Base-by-base conservation (phyloP, 768 basidiomycete genomes). In the Macrocybe gigantea region DNA sequence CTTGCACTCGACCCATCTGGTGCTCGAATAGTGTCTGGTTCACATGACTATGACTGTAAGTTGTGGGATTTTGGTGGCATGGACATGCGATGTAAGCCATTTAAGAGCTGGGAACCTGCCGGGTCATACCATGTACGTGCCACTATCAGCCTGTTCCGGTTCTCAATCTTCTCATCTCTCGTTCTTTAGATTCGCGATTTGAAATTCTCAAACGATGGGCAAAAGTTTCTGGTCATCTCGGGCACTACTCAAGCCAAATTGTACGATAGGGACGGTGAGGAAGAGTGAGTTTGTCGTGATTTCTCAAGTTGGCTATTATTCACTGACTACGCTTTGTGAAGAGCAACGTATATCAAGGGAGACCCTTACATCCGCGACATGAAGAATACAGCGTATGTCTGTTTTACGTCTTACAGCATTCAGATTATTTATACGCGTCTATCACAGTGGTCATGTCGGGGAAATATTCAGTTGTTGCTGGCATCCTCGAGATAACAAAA, bases 31-130 rank as follows among this genome's bases (percentile, higher is more conserved):
- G 68, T 90, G 12, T 88, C 91, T 7, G 96, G 96, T 11, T 91
- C 91, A 13, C 87, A 98, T 68, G 96, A 99, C 64, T 98, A 98
- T 61, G 96, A 99, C 66, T 85, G 88, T 66, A 98, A 98, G 69
- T 66, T 99, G 46, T 99, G 95, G 94, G 96, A 99, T 67, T 98
- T 98, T 66, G 95, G 95, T 56, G 96, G 96, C 11, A 99, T 99
- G 96, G 88, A 90, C 60, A 71, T 75, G 52, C 71, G 82, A 53
- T 83, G 85, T 66, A 91, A 91, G 66, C 94, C 96, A 11, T 98
- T 99, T 79, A 89, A 94, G 70, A 89, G 81, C 55, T 98, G 89
- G 83, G 96, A 99, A 63, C 89, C 93, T 52, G 84, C 88, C 50
- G 93, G 90, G 53, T 90, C 84, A 57, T 96, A 96, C 66, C 84